Evolutionary conservation across 176 grass and related monocot genomes (phyloP).

Genomic region (Cenchrus fungigraminus): DNA sequence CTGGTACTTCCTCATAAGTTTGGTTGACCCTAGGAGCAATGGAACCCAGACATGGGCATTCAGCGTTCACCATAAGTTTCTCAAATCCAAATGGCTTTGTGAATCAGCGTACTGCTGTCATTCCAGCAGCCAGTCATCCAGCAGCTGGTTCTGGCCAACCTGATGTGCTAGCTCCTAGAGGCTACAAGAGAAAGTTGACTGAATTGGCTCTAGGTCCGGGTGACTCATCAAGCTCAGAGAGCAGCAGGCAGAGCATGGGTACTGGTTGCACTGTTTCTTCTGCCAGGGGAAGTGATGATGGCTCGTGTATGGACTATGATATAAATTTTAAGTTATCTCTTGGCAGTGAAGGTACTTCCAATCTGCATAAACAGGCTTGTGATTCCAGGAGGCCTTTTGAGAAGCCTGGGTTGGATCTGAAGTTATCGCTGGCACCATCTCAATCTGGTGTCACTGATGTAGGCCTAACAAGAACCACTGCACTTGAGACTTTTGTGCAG

Average conservation of each 20-base stretch:
- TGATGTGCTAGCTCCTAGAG: slow-evolving; percentile 57
- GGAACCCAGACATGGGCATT: slow-evolving; percentile 37
- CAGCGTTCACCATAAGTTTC: slow-evolving; percentile 57
- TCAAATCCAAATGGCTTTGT: slow-evolving; percentile 46
- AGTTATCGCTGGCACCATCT: slow-evolving; percentile 71
- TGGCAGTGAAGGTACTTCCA: slow-evolving; percentile 57
- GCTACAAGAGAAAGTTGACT: slow-evolving; percentile 67
- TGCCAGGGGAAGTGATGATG: slow-evolving; percentile 60
- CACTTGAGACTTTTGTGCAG: slow-evolving; percentile 37
- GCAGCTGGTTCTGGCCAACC: slow-evolving; percentile 43
- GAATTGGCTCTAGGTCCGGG: slow-evolving; percentile 60
- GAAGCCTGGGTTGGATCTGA: slow-evolving; percentile 60
- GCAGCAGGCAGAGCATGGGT: slow-evolving; percentile 67
- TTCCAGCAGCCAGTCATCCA: slow-evolving; percentile 18
- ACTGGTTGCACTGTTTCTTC: slow-evolving; percentile 66
- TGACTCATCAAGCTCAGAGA: slow-evolving; percentile 69
- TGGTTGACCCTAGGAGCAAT: slow-evolving; percentile 39
- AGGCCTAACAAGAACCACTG: slow-evolving; percentile 21
- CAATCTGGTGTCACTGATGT: slow-evolving; percentile 66
- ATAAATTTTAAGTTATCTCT: slow-evolving; percentile 67
- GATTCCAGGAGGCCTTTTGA: slow-evolving; percentile 46
- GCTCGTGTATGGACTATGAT: slow-evolving; percentile 66
- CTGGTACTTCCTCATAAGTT: slow-evolving; percentile 32
- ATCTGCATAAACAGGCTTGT: slow-evolving; percentile 47
- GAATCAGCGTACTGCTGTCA: slow-evolving; percentile 30